Evolutionary conservation across 2,329 filamentous ascomycete species (phyloP), one percentile per base, ranked within the genome.

Genomic region (Blastomyces parvus): DNA sequence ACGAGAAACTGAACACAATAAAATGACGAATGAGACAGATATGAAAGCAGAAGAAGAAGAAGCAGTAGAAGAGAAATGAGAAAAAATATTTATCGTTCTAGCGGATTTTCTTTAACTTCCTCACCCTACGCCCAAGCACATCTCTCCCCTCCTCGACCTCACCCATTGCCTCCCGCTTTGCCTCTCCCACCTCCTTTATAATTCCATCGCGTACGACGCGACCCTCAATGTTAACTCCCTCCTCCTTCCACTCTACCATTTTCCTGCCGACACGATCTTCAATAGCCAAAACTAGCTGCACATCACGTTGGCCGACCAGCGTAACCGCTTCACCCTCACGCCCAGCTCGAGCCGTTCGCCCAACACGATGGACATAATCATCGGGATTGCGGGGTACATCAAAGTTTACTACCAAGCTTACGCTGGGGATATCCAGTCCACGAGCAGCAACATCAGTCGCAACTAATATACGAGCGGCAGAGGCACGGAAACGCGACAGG

Each of bases 281-380:
- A 70, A 97, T 97, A 0, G 90, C 91, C 62, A 93, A 81, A n/a
- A 97, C 84, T 8, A 97, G 82, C 70, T 92, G 86, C 1, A 97
- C 91, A 75, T 99, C 94, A 64, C 93, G 83, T 81, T 97, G 93
- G 2, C 94, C 93, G 1, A 99, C 88, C 69, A 99, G 85, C 1
- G 90, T 96, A 19, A 97, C 86, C 5, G 89, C 86, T 67, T 91
- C 88, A 70, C 94, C 94, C 61, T 82, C 82, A 55, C 91, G 84
- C 0, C 94, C 94, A 0, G 94, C 94, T 83, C 94, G 87, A 3
- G 94, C 94, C 14, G 94, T 99, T 77, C 94, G 88, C 74, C 94
- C 94, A 60, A 97, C 93, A 14, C 94, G 86, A 79, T 99, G 94
- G 68, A 99, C 94, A 75, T 99, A 99, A 76, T 97, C 93, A 74